Evolutionary conservation across 768 basidiomycete species (phyloP), one percentile per base, ranked within the genome.

Genomic region (Termitomyces sp.): DNA sequence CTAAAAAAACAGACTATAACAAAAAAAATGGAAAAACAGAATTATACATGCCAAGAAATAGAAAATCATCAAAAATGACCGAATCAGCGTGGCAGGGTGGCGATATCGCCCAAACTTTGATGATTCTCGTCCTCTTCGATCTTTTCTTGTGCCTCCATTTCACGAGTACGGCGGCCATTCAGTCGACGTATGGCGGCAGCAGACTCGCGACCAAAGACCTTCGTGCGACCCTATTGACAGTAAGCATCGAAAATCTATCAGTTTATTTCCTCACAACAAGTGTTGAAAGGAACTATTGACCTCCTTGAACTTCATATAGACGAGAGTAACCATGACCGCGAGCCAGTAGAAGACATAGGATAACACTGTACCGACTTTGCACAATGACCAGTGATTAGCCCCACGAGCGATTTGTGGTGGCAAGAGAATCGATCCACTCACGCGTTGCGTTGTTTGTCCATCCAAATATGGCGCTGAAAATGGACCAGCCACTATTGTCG

Each of bases 291-390:
- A 10, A 13, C 18, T 24, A 64, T 71, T 56, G 60, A 79, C 83
- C 75, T 85, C 82, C 53, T 64, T 76, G 65, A 71, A 90, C 72
- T 92, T 92, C 76, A 90, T 73, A 62, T 72, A 80, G 52, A 89
- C 66, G 52, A 98, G 79, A 3, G 75, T 75, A 35, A 66, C 80
- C 47, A 95, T 84, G 62, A 89, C 90, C 13, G 86, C 83, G 60
- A 97, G 62, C 95, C 95, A 98, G 76, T 95, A 98, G 71, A 92
- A 89, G 49, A 92, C 83, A 70, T 98, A 98, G 0, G 86, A 75
- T n/a, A 96, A 76, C 22, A 98, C 79, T 1, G 87, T 81, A 13
- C 95, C 93, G 58, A 87, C 81, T 83, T 6, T 4, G 60, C 11
- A 58, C 32, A 33, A 33, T 51, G 36, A 38, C 8, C 59, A 22